Conservation (phyloP, 768 basidiomycete species). For the Lactifluus rugatus region DNA sequence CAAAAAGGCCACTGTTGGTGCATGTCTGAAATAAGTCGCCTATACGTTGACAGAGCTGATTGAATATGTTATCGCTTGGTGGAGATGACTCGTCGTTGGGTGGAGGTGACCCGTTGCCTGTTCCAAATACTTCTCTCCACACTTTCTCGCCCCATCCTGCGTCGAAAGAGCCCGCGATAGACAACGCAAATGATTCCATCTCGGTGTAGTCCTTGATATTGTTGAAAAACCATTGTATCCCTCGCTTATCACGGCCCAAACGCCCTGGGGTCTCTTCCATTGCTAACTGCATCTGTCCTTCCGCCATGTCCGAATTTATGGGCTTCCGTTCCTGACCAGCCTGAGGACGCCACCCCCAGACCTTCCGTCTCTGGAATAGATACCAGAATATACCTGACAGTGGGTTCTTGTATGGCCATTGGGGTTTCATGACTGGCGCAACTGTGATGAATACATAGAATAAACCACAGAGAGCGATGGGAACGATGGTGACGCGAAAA, state of each 20-base stretch:
- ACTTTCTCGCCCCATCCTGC: too few relatives aligned
- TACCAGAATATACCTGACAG: conserved; percentile 4
- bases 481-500: background rate
- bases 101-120: too few relatives aligned
- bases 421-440: background rate
- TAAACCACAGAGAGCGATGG: background rate
- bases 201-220: background rate
- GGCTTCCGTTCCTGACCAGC: background rate
- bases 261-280: background rate
- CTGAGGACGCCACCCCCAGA: background rate
- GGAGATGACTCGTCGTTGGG: too few relatives aligned
- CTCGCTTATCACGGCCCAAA: background rate
- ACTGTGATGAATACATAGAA: conserved; percentile 12
- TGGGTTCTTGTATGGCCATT: conserved; percentile 7
- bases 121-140: too few relatives aligned
- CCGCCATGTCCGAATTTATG: background rate
- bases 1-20: too few relatives aligned
- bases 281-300: background rate
- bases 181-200: background rate
- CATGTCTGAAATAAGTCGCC: too few relatives aligned
- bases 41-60: too few relatives aligned
- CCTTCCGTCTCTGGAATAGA: background rate
- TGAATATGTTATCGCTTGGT: too few relatives aligned
- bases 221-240: background rate
- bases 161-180: background rate